Evolutionary conservation across 2,329 filamentous ascomycete genomes (phyloP), one percentile per base, ranked within the genome.

Genomic region (Zymoseptoria tritici): DNA sequence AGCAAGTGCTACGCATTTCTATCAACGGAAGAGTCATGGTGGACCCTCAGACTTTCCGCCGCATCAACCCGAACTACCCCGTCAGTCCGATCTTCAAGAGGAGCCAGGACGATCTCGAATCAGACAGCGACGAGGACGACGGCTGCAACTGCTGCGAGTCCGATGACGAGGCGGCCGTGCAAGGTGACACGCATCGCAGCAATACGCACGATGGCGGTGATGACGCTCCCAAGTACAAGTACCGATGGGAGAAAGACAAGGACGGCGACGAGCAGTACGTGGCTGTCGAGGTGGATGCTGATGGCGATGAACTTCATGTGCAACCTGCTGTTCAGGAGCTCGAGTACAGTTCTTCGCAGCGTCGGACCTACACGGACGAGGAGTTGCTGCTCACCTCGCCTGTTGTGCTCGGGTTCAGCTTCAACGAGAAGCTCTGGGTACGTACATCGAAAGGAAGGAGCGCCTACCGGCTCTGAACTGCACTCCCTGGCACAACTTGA

Each of bases 11-110:
- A 71, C 93, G 91, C 72, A 87, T 95, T 74, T 91, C 91, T 70
- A 87, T 96, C 72, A 90, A 91, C 63, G 89, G 91, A 19, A 86
- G 92, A 29, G 82, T 96, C 63, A 96, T 96, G 91, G 80, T 96
- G 22, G 92, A 96, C 70, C 85, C 90, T 0, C 85, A 85, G 3
- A 89, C 89, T 50, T 91, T 95, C 75, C 85, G 90, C 22, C 22
- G 22, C 22, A 24, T 24, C 22, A 24, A 24, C 22, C 22, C 22
- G 22, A 24, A 24, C 22, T 24, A 24, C 22, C 22, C 22, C 22
- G 22, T 24, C 22, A 24, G 22, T 24, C 22, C 22, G 3, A 24
- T 24, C 22, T 24, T 24, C 22, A 24, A 24, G 22, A 2, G 22
- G 5, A 24, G 22, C 22, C 22, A 24, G 22, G 22, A 24, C 5